phyloP scores from a whole-genome alignment of 805 yeast genomes.

The Clavispora phyllophila region DNA sequence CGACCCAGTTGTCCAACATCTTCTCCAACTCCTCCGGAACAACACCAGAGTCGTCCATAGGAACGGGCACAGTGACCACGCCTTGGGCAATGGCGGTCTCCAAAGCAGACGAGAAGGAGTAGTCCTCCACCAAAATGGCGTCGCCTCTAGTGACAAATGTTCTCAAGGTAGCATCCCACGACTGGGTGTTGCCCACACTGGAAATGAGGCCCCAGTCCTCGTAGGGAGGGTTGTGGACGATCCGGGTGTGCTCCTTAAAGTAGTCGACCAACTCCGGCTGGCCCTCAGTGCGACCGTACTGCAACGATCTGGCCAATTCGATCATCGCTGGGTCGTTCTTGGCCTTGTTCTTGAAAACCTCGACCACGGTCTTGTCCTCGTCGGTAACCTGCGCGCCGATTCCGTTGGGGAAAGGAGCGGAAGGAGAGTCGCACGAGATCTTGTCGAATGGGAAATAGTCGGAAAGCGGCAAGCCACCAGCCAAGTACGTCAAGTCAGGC shows the following conservation, averaged over 20 bases:
- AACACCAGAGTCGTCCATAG: conserved; percentile 76
- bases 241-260: conserved; percentile 68
- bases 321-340: conserved; percentile 40
- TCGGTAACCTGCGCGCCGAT: conserved; percentile 58
- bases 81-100: conserved; percentile 78
- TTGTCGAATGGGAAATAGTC: conserved; percentile 91
- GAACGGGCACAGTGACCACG: conserved; percentile 61
- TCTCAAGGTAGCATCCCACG: conserved; percentile 80
- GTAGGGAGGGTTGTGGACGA: conserved; percentile 42
- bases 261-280: conserved; percentile 64
- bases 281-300: conserved; percentile 86
- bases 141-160: conserved; percentile 77
- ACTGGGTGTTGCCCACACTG: conserved; percentile 84
- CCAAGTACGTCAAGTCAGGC: conserved; percentile 81
- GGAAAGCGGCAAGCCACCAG: conserved; percentile 92
- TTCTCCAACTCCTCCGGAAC: conserved; percentile 64
- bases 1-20: conserved; percentile 66
- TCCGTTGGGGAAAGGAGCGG: conserved; percentile 76
- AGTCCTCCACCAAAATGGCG: conserved; percentile 75
- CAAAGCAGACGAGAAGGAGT: conserved; percentile 76
- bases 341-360: conserved; percentile 32
- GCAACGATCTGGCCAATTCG: conserved; percentile 80
- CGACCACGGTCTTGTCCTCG: conserved; percentile 36
- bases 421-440: conserved; percentile 63
- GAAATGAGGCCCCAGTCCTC: conserved; percentile 65